Conservation (phyloP, 306 rosid species). For the Oemleria cerasiformis region DNA sequence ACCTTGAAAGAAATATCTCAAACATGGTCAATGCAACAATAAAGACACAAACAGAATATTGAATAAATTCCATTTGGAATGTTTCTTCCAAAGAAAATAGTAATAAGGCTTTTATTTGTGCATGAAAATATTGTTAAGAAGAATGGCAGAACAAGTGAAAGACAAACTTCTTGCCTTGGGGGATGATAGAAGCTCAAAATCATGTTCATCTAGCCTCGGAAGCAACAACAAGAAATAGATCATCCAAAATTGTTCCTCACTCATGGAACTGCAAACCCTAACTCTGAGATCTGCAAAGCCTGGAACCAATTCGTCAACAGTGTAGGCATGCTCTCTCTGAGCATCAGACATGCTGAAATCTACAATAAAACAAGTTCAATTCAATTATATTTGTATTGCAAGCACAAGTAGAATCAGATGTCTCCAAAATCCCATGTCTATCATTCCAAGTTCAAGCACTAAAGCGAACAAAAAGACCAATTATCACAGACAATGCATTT, state of each 20-base stretch:
- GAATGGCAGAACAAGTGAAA: not conserved
- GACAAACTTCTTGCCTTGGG: constrained; percentile 56
- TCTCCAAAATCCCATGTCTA: not conserved
- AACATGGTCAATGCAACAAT: not conserved
- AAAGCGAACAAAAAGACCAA: not conserved
- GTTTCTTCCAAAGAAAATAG: not conserved
- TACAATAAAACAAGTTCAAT: constrained; percentile 37
- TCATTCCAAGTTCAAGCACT: not conserved
- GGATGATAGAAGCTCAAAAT: constrained; percentile 59
- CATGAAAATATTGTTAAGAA: constrained; percentile 17
- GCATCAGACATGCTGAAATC: constrained; percentile 71
- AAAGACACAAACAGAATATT: not conserved
- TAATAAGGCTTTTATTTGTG: not conserved
- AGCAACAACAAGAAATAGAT: constrained; percentile 76
- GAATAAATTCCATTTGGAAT: not conserved
- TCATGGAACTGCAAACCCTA: constrained; percentile 61
- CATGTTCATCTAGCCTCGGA: constrained; percentile 62
- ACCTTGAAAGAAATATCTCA: not conserved
- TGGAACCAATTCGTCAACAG: constrained; percentile 65
- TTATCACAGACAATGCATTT: not conserved
- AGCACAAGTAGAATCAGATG: not conserved
- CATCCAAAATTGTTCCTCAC: constrained; percentile 78
- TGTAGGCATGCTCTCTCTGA: constrained; percentile 66
- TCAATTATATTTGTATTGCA: not conserved
- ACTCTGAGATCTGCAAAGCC: constrained; percentile 55